Evolutionary conservation across 768 basidiomycete species (phyloP).

Genomic region (Phylloporus rhodoxanthus): DNA sequence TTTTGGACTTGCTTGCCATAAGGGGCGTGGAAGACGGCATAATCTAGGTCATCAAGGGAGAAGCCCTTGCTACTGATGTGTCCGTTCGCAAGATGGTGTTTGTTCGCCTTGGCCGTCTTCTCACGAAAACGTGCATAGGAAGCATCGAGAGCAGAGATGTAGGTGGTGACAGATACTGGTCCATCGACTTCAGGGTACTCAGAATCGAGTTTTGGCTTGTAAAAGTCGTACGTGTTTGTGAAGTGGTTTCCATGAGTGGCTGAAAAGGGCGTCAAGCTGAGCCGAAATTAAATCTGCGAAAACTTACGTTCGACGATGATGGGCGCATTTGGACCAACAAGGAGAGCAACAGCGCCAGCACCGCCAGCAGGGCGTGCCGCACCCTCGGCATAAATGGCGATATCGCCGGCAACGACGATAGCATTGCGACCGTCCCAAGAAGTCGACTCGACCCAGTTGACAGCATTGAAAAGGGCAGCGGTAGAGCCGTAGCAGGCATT

Average conservation of each 20-base stretch:
- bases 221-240: slow-evolving; percentile 98
- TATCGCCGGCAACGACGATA: slow-evolving; percentile 94
- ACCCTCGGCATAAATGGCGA: slow-evolving; percentile 97
- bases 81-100: slow-evolving; percentile 34
- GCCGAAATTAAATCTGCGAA: neutral
- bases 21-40: slow-evolving; percentile 92
- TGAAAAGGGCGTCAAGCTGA: slow-evolving; percentile 32
- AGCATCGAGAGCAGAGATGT: slow-evolving; percentile 88
- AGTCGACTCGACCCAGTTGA: slow-evolving; percentile 96
- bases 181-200: slow-evolving; percentile 98
- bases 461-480: slow-evolving; percentile 95
- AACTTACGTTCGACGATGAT: slow-evolving; percentile 89
- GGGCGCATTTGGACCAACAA: slow-evolving; percentile 95
- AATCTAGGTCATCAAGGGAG: slow-evolving; percentile 83
- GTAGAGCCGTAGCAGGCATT: slow-evolving; percentile 99
- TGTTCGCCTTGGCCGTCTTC: slow-evolving; percentile 67
- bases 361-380: slow-evolving; percentile 93
- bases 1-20: slow-evolving; percentile 99
- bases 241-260: slow-evolving; percentile 96
- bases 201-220: slow-evolving; percentile 94
- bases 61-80: slow-evolving; percentile 42
- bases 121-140: slow-evolving; percentile 81
- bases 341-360: slow-evolving; percentile 90
- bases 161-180: slow-evolving; percentile 91
- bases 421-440: slow-evolving; percentile 98